These are phyloP conservation scores for Cicer judaicum DNA, from an alignment of 306 rosid species.

Conservation along the genomic window DNA sequence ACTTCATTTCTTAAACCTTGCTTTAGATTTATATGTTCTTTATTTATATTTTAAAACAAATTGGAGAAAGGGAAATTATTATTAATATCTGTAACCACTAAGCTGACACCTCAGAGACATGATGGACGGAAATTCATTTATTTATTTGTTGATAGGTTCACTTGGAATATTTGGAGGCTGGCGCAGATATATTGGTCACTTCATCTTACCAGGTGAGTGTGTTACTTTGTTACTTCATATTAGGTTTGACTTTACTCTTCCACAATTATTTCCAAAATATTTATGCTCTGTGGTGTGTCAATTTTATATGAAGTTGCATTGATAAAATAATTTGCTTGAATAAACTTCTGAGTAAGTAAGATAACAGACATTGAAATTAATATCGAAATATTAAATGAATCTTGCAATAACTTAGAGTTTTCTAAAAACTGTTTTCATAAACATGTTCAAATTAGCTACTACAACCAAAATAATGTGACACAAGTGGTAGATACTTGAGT, in stretches of 20 bases:
- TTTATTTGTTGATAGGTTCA: conserved; percentile 61
- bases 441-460: not conserved
- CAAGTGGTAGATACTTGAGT: too few relatives aligned
- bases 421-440: not conserved
- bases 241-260: not conserved
- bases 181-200: conserved; percentile 81
- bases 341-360: too few relatives aligned
- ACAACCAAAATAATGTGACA: too few relatives aligned
- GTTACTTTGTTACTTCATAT: not conserved
- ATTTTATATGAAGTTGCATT: not conserved
- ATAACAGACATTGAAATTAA: too few relatives aligned
- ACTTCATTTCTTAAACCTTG: not conserved
- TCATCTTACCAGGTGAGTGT: conserved; percentile 83
- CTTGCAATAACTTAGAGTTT: too few relatives aligned
- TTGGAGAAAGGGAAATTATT: too few relatives aligned
- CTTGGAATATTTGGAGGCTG: conserved; percentile 81
- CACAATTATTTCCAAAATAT: not conserved
- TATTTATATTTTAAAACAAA: too few relatives aligned
- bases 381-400: not conserved
- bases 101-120: too few relatives aligned
- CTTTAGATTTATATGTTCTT: too few relatives aligned
- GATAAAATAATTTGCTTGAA: not conserved
- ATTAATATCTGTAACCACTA: too few relatives aligned
- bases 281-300: not conserved
- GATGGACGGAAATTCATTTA: too few relatives aligned